Evolutionary conservation across 371 early-diverging fungal genomes (phyloP).

Genomic region (Syncephalastrum sp.): DNA sequence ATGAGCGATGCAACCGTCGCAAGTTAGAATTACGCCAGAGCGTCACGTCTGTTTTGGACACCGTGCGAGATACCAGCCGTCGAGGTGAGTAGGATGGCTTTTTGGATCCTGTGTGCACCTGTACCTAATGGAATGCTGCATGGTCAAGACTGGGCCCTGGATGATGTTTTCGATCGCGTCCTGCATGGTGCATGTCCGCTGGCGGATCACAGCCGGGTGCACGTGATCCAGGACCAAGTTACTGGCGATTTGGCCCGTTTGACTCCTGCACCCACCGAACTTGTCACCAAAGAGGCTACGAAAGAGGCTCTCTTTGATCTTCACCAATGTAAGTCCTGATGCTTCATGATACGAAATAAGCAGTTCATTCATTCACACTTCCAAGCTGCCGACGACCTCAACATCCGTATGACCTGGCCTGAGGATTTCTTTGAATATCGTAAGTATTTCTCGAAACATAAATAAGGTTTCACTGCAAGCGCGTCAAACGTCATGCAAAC

Average conservation of each 20-base stretch:
- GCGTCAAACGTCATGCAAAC: background rate
- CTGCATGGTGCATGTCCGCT: conserved; percentile 64
- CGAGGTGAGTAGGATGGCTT: conserved; percentile 32
- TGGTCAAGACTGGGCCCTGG: conserved; percentile 67
- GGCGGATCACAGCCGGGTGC: conserved; percentile 54
- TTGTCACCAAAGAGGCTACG: conserved; percentile 8
- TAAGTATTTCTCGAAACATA: conserved; percentile 13
- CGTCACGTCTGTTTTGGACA: conserved; percentile 73
- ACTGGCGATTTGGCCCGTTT: conserved; percentile 2
- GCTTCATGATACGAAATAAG: background rate
- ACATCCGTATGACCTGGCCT: conserved; percentile 49
- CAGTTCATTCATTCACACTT: background rate
- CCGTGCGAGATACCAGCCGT: conserved; percentile 58
- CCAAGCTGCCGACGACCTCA: conserved; percentile 18
- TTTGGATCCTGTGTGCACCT: background rate
- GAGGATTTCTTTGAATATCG: conserved; percentile 43
- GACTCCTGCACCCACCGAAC: conserved; percentile 5
- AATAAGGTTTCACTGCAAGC: background rate
- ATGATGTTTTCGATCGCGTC: conserved; percentile 62
- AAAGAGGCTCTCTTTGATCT: conserved; percentile 44
- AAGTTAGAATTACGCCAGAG: conserved; percentile 57
- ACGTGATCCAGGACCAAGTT: conserved; percentile 26
- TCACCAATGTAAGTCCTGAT: conserved; percentile 20
- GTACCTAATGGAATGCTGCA: background rate
- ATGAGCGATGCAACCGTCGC: conserved; percentile 26